Conservation (phyloP, 2,329 filamentous ascomycete genomes). For the Fusarium drepaniforme region DNA sequence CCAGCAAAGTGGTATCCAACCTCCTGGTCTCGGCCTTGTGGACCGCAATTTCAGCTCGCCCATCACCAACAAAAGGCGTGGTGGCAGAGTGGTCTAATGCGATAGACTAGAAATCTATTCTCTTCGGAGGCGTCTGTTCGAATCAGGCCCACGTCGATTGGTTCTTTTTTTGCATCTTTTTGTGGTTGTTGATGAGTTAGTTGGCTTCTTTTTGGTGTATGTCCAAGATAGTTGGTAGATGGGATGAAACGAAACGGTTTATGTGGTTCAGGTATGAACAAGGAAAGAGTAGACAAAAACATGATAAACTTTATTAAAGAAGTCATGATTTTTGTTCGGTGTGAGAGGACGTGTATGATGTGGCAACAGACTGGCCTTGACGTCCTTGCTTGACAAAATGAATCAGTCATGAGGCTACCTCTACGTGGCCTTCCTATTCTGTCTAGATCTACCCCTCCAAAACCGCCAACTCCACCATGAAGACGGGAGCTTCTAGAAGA, state of each 20-base stretch:
- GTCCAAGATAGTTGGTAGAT: background rate
- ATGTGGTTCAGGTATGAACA: background rate
- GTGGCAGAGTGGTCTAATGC: conserved; percentile 10
- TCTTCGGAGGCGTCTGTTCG: conserved; percentile 6
- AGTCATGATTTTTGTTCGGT: background rate
- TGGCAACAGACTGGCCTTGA: background rate
- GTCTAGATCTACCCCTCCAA: conserved; percentile 36
- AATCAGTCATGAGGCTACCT: background rate
- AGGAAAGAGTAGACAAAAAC: background rate
- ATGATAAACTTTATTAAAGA: background rate
- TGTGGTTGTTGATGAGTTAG: background rate
- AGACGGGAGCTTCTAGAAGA: conserved; percentile 43
- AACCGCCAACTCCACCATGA: conserved; percentile 35
- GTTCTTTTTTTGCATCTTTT: background rate
- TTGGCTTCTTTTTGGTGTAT: background rate
- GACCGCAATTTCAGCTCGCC: background rate
- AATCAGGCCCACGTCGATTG: conserved; percentile 1
- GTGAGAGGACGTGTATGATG: background rate
- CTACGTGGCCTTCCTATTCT: conserved; percentile 2
- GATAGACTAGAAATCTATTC: conserved; percentile 11
- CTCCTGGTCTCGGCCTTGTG: background rate
- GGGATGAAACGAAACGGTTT: background rate
- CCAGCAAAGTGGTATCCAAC: background rate
- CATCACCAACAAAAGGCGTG: background rate
- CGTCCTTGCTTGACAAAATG: conserved; percentile 21